Evolutionary conservation across 1,284 basidiomycete species (phyloP).

Genomic region (Grifola frondosa): DNA sequence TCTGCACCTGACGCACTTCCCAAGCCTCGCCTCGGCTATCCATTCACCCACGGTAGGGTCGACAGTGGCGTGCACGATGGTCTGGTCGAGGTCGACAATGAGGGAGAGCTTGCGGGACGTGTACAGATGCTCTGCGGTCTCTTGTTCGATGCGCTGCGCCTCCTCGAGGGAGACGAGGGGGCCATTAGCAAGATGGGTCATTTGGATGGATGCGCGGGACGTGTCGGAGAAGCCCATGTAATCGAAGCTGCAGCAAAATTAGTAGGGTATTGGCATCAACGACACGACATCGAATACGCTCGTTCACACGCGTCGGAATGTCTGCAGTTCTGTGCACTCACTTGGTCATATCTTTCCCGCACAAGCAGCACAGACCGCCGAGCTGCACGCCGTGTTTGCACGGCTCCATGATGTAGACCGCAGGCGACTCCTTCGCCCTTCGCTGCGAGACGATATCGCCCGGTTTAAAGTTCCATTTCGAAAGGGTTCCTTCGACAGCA

Average conservation of each 20-base stretch:
- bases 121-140: constrained; percentile 78
- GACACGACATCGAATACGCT: too few relatives aligned
- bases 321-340: too few relatives aligned
- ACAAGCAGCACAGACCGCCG: constrained; percentile 89
- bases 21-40: constrained; percentile 82
- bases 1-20: constrained; percentile 55
- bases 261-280: constrained; percentile 8
- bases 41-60: constrained; percentile 98
- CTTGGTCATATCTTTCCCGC: constrained; percentile 93
- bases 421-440: constrained; percentile 55
- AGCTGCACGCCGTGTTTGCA: constrained; percentile 95
- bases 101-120: constrained; percentile 82
- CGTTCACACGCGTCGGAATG: too few relatives aligned
- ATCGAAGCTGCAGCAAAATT: constrained; percentile 58
- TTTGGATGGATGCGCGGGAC: constrained; percentile 78
- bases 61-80: constrained; percentile 97
- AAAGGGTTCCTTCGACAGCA: constrained; percentile 72
- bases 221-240: constrained; percentile 84
- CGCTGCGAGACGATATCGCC: constrained; percentile 61
- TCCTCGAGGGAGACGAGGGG: constrained; percentile 82
- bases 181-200: constrained; percentile 81
- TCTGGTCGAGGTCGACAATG: constrained; percentile 98
- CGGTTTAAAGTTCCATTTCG: constrained; percentile 60
- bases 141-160: constrained; percentile 84
- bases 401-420: constrained; percentile 73